Percentiles rank a stretch among this genome's conserved stretches.
Evolutionary conservation across 129 eudicot species (phyloP).

Genomic region (Flaveria sonorensis): DNA sequence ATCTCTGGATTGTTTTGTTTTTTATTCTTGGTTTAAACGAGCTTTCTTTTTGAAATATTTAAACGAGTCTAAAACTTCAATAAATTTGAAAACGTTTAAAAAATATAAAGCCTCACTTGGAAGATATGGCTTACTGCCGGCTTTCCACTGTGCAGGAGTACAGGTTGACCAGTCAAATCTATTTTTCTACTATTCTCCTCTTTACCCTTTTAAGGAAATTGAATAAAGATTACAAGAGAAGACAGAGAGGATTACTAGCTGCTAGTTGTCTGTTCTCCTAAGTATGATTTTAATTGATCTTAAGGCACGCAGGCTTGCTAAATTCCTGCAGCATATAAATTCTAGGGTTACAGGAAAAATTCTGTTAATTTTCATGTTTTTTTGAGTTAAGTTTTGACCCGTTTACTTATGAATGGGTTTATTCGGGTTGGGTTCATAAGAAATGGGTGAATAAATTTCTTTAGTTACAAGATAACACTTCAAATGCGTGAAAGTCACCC

Average conservation of each 20-base stretch:
- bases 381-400: neutral
- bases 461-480: neutral
- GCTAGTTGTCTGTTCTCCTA: neutral
- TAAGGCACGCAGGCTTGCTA: neutral
- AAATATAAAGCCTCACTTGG: slow-evolving; percentile 18
- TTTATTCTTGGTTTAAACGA: slow-evolving; percentile 10
- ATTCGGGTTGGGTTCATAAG: neutral
- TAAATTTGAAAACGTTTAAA: neutral
- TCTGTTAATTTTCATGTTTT: neutral
- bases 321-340: neutral
- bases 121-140: slow-evolving; percentile 76
- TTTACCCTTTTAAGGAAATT: slow-evolving; percentile 38
- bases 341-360: neutral
- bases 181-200: slow-evolving; percentile 42
- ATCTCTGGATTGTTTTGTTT: slow-evolving; percentile 36
- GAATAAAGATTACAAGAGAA: slow-evolving; percentile 32
- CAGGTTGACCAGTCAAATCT: slow-evolving; percentile 68
- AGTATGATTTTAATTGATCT: neutral
- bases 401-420: neutral
- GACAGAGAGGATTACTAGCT: slow-evolving; percentile 42
- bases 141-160: slow-evolving; percentile 96
- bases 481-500: neutral
- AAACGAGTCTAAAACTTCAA: slow-evolving; percentile 5
- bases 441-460: neutral
- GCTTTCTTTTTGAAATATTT: slow-evolving; percentile 1